phyloP scores from a whole-genome alignment of 2,329 filamentous ascomycete genomes.

The Magnaporthiopsis poae region DNA sequence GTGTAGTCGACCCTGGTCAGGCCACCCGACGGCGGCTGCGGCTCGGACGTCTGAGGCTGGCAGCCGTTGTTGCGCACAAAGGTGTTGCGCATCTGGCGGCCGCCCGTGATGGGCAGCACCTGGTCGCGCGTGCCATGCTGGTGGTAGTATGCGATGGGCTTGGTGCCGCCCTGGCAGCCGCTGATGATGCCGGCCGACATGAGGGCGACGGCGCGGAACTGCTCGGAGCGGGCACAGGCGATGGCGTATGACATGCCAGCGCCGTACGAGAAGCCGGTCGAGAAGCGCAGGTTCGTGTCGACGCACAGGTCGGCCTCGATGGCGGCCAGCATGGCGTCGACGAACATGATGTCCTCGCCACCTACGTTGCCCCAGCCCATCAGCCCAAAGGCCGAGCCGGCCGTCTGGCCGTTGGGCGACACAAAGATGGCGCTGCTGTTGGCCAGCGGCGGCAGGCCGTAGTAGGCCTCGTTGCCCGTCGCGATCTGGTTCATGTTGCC shows the following conservation, averaged over 20 bases:
- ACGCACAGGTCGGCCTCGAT: conserved; percentile 32
- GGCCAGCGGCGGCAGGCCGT: conserved; percentile 27
- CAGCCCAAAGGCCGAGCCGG: conserved; percentile 16
- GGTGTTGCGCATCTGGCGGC: conserved; percentile 24
- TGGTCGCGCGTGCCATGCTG: conserved; percentile 18
- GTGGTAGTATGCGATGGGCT: conserved; percentile 4
- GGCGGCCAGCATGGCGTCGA: conserved; percentile 27
- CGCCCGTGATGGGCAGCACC: conserved; percentile 22
- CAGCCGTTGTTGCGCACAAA: conserved; percentile 30
- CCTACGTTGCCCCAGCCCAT: conserved; percentile 31
- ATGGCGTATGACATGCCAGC: conserved; percentile 32
- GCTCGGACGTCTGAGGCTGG: conserved; percentile 3
- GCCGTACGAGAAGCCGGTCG: conserved; percentile 35
- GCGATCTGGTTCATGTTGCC: conserved; percentile 29
- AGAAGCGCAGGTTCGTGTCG: conserved; percentile 30
- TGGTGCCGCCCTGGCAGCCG: conserved; percentile 3
- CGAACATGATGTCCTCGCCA: conserved; percentile 32
- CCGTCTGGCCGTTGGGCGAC: conserved; percentile 30
- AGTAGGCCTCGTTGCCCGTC: conserved; percentile 19
- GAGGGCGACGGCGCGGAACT: conserved; percentile 27
- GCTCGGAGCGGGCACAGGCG: conserved; percentile 28
- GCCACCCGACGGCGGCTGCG: conserved; percentile 8
- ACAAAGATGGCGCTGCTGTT: conserved; percentile 31
- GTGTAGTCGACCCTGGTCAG: conserved; percentile 16
- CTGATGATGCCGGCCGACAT: conserved; percentile 1